phyloP scores from a whole-genome alignment of 2,329 filamentous ascomycete species.

The Pleoardoris graminearum region DNA sequence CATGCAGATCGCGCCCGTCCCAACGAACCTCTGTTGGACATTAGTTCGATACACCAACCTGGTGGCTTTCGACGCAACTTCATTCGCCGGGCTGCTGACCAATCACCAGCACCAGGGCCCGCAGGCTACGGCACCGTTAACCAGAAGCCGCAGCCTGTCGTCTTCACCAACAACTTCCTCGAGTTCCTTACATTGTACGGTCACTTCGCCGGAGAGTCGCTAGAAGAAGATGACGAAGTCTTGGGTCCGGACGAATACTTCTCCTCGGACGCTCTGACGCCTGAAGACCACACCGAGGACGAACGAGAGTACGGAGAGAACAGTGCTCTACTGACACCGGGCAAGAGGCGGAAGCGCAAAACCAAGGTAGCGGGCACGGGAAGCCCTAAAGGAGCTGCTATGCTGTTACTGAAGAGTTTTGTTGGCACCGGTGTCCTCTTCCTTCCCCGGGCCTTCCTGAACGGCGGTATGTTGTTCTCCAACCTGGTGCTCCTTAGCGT shows the following conservation, averaged over 20 bases:
- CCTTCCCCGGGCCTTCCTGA: constrained; percentile 88
- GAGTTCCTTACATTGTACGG: constrained; percentile 95
- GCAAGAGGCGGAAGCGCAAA: constrained; percentile 72
- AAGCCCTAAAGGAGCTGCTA: constrained; percentile 74
- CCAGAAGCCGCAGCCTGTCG: constrained; percentile 27
- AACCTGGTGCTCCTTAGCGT: constrained; percentile 87
- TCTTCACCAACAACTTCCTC: constrained; percentile 86
- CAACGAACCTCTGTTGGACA: constrained; percentile 79
- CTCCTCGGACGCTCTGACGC: constrained; percentile 71
- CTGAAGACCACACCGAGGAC: constrained; percentile 59
- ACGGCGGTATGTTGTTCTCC: constrained; percentile 96
- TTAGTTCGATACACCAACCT: constrained; percentile 87
- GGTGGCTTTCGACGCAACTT: constrained; percentile 93
- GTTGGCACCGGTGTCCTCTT: constrained; percentile 96
- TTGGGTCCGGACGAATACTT: constrained; percentile 90
- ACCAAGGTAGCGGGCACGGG: constrained; percentile 80
- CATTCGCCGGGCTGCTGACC: constrained; percentile 72
- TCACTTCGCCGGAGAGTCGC: constrained; percentile 94
- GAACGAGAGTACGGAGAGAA: constrained; percentile 81
- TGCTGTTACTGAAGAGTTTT: constrained; percentile 94
- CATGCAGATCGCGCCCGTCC: constrained; percentile 75
- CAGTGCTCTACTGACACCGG: constrained; percentile 73
- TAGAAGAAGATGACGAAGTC: constrained; percentile 94
- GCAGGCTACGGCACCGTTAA: constrained; percentile 47
- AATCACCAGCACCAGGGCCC: constrained; percentile 53